phyloP scores from a whole-genome alignment of 805 yeast genomes.

The Suhomyces pyralidae region DNA sequence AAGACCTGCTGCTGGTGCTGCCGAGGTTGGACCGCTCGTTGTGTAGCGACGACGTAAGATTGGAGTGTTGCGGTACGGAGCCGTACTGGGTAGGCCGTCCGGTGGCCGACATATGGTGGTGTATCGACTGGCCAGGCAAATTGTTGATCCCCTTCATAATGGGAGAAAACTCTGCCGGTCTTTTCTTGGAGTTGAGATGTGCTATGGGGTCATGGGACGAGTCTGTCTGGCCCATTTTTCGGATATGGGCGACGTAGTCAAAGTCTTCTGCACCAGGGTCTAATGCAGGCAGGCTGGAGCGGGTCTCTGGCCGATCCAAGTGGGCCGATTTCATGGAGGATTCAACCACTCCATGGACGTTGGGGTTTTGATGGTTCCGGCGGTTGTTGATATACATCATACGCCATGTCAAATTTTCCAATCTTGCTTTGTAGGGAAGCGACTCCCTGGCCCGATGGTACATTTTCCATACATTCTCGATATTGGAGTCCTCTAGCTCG shows the following conservation, averaged over 20 bases:
- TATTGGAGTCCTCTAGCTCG: constrained; percentile 10
- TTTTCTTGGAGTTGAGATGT: constrained; percentile 11
- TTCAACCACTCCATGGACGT: neutral
- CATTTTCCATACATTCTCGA: constrained; percentile 65
- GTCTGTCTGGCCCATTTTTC: constrained; percentile 49
- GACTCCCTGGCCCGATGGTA: constrained; percentile 72
- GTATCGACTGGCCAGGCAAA: constrained; percentile 1
- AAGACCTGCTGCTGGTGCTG: neutral
- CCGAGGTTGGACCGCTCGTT: constrained; percentile 10
- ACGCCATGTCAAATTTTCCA: constrained; percentile 87
- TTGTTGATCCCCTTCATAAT: constrained; percentile 7
- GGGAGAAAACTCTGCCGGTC: constrained; percentile 24
- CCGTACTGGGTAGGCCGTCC: neutral
- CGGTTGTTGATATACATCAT: constrained; percentile 58
- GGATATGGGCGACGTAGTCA: constrained; percentile 63
- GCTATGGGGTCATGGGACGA: neutral
- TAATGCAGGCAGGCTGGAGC: neutral
- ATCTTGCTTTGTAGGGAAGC: constrained; percentile 69
- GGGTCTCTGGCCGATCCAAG: neutral
- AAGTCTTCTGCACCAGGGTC: constrained; percentile 45
- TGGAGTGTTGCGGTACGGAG: constrained; percentile 6
- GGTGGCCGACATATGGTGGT: neutral
- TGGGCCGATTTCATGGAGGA: neutral
- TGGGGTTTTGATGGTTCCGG: neutral
- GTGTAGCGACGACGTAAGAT: constrained; percentile 14